Evolutionary conservation across 2,329 filamentous ascomycete species (phyloP).

Genomic region (Xylaria sp.): DNA sequence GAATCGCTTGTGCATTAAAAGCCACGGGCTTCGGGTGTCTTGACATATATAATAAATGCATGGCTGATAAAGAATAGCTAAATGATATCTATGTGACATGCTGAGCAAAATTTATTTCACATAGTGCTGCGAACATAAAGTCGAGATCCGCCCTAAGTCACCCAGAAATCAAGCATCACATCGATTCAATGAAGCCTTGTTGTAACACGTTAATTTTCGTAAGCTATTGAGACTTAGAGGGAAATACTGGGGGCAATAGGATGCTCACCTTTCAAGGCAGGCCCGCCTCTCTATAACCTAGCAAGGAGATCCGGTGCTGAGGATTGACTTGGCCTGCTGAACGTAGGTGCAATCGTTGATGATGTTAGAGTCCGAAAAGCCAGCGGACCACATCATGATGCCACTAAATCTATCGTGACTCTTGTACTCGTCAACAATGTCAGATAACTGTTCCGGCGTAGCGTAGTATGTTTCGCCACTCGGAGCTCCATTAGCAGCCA

Average conservation of each 20-base stretch:
- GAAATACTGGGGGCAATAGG: background rate
- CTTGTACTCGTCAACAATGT: slow-evolving; percentile 40
- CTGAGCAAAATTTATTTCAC: slow-evolving; percentile 1
- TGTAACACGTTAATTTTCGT: background rate
- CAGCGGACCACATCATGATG: slow-evolving; percentile 51
- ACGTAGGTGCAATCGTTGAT: slow-evolving; percentile 48
- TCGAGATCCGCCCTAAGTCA: slow-evolving; percentile 4
- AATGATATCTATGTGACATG: background rate
- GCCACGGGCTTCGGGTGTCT: background rate
- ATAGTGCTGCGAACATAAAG: slow-evolving; percentile 5
- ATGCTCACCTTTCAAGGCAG: background rate
- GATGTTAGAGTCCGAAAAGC: slow-evolving; percentile 45
- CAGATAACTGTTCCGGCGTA: slow-evolving; percentile 40
- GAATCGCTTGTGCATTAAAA: background rate
- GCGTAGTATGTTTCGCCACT: slow-evolving; percentile 44
- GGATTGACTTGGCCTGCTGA: slow-evolving; percentile 47
- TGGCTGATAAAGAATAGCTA: slow-evolving; percentile 2
- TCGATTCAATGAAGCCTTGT: background rate
- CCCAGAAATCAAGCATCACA: background rate
- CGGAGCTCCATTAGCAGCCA: slow-evolving; percentile 44
- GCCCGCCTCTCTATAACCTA: background rate
- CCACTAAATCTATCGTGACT: slow-evolving; percentile 43
- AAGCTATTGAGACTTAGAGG: background rate
- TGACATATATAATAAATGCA: background rate
- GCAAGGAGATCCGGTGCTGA: slow-evolving; percentile 42